These are phyloP conservation scores for Parastagonospora avenae DNA, from an alignment of 2,329 filamentous ascomycete species.

Conservation along the genomic window DNA sequence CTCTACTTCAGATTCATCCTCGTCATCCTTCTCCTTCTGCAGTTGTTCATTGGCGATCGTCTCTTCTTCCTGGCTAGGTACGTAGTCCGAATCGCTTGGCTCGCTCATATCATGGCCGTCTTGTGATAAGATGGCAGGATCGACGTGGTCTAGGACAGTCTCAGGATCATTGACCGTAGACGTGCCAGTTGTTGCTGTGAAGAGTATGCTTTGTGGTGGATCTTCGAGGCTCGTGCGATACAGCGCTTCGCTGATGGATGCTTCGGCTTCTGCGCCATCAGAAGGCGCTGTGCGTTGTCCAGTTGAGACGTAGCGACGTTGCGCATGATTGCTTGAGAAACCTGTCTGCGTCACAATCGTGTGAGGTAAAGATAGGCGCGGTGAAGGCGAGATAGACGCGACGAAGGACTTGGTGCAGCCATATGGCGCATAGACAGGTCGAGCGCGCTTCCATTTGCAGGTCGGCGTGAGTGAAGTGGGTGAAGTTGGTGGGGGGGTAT, in stretches of 20 bases:
- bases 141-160: not conserved
- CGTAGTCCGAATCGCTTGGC: conserved; percentile 3
- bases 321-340: not conserved
- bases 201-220: conserved; percentile 9
- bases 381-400: not conserved
- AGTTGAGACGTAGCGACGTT: not conserved
- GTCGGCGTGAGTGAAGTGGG: conserved; percentile 6
- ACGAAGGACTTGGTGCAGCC: conserved; percentile 3
- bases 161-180: not conserved
- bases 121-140: not conserved
- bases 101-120: not conserved
- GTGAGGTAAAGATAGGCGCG: not conserved
- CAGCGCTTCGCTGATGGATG: not conserved
- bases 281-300: conserved; percentile 2
- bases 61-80: conserved; percentile 1
- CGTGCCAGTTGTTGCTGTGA: conserved; percentile 6
- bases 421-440: conserved; percentile 16
- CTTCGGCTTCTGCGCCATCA: not conserved
- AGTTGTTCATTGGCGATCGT: conserved; percentile 4
- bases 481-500: conserved; percentile 4
- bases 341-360: not conserved
- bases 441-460: conserved; percentile 27
- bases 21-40: conserved; percentile 9
- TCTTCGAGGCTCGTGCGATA: conserved; percentile 10
- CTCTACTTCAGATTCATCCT: conserved; percentile 19